Conservation (phyloP, 2,329 filamentous ascomycete species). For the Scolecobasidium constrictum region DNA sequence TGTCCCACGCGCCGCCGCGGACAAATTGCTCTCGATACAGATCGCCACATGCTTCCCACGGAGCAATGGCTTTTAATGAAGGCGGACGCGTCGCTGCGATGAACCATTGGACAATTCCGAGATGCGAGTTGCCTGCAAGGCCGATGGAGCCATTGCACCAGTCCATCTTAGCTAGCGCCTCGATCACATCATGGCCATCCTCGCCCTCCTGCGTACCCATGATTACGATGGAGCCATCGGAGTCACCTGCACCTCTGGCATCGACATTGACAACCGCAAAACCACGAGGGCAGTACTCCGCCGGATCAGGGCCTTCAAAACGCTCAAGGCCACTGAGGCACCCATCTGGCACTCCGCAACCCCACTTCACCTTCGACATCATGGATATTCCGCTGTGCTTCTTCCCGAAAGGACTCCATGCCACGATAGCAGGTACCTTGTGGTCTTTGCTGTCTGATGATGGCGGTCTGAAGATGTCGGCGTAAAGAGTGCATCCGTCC, state of each 20-base stretch:
- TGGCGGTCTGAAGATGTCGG: background rate
- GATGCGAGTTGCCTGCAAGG: constrained; percentile 22
- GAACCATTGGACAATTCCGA: constrained; percentile 14
- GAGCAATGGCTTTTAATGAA: constrained; percentile 2
- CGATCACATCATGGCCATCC: constrained; percentile 18
- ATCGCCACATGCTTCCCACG: constrained; percentile 1
- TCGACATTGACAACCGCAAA: constrained; percentile 23
- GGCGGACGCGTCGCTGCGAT: constrained; percentile 12
- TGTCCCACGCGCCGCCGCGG: background rate
- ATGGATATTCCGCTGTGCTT: background rate
- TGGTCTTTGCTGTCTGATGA: background rate
- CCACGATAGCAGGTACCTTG: background rate
- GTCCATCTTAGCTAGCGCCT: constrained; percentile 14
- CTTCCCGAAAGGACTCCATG: background rate
- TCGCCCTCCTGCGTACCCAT: constrained; percentile 18
- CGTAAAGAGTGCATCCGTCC: background rate
- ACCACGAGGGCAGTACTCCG: constrained; percentile 18
- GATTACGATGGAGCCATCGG: constrained; percentile 17
- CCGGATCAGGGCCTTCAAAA: constrained; percentile 3
- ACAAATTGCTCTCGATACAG: constrained; percentile 13
- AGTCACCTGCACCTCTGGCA: constrained; percentile 17
- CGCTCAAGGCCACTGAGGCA: background rate
- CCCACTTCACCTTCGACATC: background rate
- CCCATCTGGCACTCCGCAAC: constrained; percentile 5
- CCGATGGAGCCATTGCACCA: constrained; percentile 24